Evolutionary conservation across 495 filamentous ascomycete species (phyloP).

Genomic region (Chaetomium fimeti): DNA sequence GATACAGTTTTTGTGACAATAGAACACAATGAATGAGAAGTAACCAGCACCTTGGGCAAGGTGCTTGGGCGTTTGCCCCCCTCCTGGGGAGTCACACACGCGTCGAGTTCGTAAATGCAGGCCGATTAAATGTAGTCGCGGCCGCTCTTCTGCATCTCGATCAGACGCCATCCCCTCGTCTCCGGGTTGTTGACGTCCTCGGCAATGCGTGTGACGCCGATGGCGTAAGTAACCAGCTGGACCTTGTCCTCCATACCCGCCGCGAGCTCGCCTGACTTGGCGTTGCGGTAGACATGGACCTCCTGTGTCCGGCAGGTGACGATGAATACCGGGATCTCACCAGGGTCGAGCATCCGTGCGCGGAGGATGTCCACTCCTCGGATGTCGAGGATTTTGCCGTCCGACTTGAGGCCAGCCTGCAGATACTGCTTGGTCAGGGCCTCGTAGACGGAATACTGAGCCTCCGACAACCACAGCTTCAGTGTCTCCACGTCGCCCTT

Average conservation of each 20-base stretch:
- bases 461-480: conserved; percentile 90
- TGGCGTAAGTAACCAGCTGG: conserved; percentile 95
- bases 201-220: conserved; percentile 86
- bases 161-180: conserved; percentile 92
- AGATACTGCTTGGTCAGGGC: conserved; percentile 94
- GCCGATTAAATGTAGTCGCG: conserved; percentile 66
- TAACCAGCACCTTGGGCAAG: conserved; percentile 10
- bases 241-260: conserved; percentile 99
- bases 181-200: conserved; percentile 97
- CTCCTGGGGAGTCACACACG: conserved; percentile 4
- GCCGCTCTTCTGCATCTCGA: conserved; percentile 97
- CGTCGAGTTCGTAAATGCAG: conserved; percentile 1
- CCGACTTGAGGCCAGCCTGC: conserved; percentile 84
- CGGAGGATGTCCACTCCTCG: conserved; percentile 86
- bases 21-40: conserved; percentile 20
- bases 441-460: conserved; percentile 91
- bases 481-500: conserved; percentile 90
- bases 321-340: conserved; percentile 95
- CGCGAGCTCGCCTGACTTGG: conserved; percentile 81
- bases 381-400: conserved; percentile 93
- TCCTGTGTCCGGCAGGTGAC: conserved; percentile 96
- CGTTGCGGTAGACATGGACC: conserved; percentile 91
- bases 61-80: not conserved
- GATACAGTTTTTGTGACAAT: conserved; percentile 29
- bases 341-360: conserved; percentile 90